Evolutionary conservation across 441 rosid genomes (phyloP).

Genomic region (Lepidium campestre): DNA sequence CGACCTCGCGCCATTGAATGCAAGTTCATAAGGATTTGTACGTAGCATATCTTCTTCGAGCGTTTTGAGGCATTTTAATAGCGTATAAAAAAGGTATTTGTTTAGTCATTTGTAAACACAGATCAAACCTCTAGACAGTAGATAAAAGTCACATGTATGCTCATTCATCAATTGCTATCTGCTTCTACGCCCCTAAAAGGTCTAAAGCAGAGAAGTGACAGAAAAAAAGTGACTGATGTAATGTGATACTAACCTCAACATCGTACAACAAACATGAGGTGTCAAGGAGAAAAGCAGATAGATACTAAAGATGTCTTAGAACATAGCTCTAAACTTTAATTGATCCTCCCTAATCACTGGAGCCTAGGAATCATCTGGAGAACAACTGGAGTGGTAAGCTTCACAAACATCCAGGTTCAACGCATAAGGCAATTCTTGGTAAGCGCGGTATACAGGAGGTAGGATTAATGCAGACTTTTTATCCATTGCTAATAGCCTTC

Average conservation of each 20-base stretch:
- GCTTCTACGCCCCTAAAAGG: background rate
- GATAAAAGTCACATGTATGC: background rate
- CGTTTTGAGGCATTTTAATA: background rate
- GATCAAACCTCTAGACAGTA: background rate
- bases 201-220: background rate
- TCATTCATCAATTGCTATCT: background rate
- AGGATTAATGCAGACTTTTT: conserved; percentile 50
- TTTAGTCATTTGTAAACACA: conserved; percentile 6
- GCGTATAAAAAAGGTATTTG: background rate
- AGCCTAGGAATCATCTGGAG: conserved; percentile 37
- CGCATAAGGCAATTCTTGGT: conserved; percentile 31
- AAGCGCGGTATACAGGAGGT: conserved; percentile 70
- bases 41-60: background rate
- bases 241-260: conserved; percentile 1
- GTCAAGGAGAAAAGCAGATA: background rate
- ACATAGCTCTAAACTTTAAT: conserved; percentile 2
- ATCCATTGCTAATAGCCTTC: conserved; percentile 67
- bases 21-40: background rate
- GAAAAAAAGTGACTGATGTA: background rate
- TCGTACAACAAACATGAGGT: background rate
- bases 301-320: background rate
- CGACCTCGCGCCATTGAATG: background rate
- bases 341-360: background rate
- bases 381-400: conserved; percentile 72
- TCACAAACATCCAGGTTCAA: conserved; percentile 26